Base-by-base conservation (phyloP, 306 rosid genomes). In the Urtica urens region DNA sequence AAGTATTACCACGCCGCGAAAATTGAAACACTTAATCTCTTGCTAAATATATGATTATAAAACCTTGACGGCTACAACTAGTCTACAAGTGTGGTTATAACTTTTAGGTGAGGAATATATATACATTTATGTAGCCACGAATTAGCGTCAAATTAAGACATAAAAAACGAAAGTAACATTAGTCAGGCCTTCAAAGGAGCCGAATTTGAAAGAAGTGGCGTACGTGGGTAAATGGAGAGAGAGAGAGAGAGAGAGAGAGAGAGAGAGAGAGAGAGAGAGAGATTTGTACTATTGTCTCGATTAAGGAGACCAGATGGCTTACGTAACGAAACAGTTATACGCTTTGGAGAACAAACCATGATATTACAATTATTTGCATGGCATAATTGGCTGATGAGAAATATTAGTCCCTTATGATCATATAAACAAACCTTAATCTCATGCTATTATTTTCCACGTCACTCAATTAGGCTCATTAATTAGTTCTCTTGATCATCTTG, bases 261-360 rank as follows among this genome's bases (percentile, higher is more conserved):
- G 5, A 33, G n/a, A 51, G 63, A 62, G 42, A 49, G 10, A 42
- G 15, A 37, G 47, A 30, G 23, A 46, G 38, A 23, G 23, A 54
- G 7, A 55, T 17, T 4, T 43, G 51, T 1, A 31, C 41, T 40
- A 30, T 38, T 72, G 69, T 63, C 34, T n/a, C 21, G n/a, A n/a
- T n/a, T n/a, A n/a, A 46, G 69, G 69, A 55, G 77, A 75, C 71
- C 58, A 70, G 60, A 61, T 53, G 38, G 40, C 63, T 54, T 52
- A 54, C 31, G 41, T 7, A 38, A 59, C 60, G 46, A 47, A 4
- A 4, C 10, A 37, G 35, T 38, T 53, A 21, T 52, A 40, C 52
- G 60, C 24, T 62, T 11, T 43, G 53, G n/a, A 15, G 4, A 21
- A 51, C 62, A n/a, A 42, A 31, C 53, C 55, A 19, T 10, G 10